These are phyloP conservation scores for Puccinia horiana DNA, from an alignment of 1,284 basidiomycete species.

Conservation along the genomic window DNA sequence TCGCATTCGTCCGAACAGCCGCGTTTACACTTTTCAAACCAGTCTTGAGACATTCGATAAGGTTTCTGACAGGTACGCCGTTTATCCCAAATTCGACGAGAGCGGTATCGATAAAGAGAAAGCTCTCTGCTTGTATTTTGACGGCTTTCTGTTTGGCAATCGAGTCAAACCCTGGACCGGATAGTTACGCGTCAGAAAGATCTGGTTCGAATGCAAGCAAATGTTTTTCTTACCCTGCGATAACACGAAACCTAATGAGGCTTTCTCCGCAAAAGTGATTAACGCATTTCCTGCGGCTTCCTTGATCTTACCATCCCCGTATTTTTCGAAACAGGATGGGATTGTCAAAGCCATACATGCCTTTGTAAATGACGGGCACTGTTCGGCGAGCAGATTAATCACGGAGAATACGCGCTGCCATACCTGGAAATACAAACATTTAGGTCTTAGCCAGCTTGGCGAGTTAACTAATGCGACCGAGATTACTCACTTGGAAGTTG, in stretches of 20 bases:
- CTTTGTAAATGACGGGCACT: conserved; percentile 78
- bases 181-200: not conserved
- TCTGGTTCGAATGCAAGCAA: conserved; percentile 37
- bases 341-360: conserved; percentile 81
- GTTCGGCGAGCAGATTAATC: conserved; percentile 72
- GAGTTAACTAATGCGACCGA: not conserved
- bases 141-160: conserved; percentile 93
- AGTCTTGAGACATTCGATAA: conserved; percentile 88
- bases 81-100: conserved; percentile 89
- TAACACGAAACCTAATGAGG: conserved; percentile 89
- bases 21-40: conserved; percentile 92
- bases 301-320: conserved; percentile 95
- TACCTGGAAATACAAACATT: conserved; percentile 65
- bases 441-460: not conserved
- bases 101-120: conserved; percentile 84
- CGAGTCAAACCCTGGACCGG: conserved; percentile 75
- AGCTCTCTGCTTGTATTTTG: conserved; percentile 89
- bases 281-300: conserved; percentile 92
- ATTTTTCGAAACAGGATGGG: conserved; percentile 86
- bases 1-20: conserved; percentile 89
- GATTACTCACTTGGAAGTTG: conserved; percentile 81
- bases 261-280: conserved; percentile 80
- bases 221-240: conserved; percentile 70
- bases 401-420: conserved; percentile 81
- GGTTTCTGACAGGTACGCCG: conserved; percentile 76